phyloP scores from a whole-genome alignment of 116 monocot species.

The Cymodocea nodosa region DNA sequence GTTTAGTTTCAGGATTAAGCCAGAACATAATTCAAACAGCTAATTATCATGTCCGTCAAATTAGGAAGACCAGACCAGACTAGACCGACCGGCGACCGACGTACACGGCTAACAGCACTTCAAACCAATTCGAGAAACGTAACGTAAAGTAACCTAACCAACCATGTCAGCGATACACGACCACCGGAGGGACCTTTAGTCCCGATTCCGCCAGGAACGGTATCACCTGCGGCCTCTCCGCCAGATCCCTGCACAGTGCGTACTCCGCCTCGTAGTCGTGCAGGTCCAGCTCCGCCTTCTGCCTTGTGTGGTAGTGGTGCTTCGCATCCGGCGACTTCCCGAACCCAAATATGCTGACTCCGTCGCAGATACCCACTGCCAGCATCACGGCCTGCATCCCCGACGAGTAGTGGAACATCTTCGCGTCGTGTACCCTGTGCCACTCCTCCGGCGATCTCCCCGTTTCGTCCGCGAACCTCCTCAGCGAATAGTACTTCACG shows the following conservation, averaged over 20 bases:
- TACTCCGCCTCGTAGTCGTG: conserved; percentile 97
- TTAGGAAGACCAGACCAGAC: too few species aligned
- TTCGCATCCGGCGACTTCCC: conserved; percentile 61
- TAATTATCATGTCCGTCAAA: too few species aligned
- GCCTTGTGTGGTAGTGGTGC: conserved; percentile 93
- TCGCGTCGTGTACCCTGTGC: conserved; percentile 41
- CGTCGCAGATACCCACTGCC: conserved; percentile 59
- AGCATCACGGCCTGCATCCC: conserved; percentile 93
- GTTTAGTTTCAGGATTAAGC: too few species aligned
- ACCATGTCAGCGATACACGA: conserved; percentile 35
- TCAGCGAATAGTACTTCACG: conserved; percentile 76
- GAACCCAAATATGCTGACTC: conserved; percentile 75
- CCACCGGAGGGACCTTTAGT: conserved; percentile 51
- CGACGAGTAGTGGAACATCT: conserved; percentile 88
- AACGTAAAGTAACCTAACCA: not conserved
- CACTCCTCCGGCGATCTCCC: conserved; percentile 48
- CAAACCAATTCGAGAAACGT: too few species aligned
- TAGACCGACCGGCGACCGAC: too few species aligned
- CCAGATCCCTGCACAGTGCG: conserved; percentile 57
- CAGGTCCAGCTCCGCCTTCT: conserved; percentile 73
- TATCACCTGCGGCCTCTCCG: conserved; percentile 41
- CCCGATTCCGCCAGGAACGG: conserved; percentile 62
- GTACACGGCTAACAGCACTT: too few species aligned
- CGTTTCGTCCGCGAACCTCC: conserved; percentile 44
- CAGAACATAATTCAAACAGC: too few species aligned